phyloP scores from a whole-genome alignment of 495 filamentous ascomycete species.

The Chaetomium fimeti region DNA sequence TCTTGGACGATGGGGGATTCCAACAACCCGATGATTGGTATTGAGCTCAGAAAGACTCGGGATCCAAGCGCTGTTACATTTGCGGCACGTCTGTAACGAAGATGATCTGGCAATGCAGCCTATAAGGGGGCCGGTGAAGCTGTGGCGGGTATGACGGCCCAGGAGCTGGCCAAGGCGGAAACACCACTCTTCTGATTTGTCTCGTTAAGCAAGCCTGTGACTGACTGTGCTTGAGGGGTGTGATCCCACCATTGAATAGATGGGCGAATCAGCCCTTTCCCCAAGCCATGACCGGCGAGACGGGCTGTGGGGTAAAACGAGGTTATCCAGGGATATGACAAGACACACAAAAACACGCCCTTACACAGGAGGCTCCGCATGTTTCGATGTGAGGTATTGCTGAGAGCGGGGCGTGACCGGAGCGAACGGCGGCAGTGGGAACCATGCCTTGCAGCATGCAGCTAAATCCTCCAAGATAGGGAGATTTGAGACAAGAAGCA shows the following conservation, averaged over 20 bases:
- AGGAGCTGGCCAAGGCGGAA: conserved; percentile 32
- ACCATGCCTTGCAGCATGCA: not conserved
- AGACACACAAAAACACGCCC: not conserved
- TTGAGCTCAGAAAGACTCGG: conserved; percentile 12
- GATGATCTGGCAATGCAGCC: conserved; percentile 17
- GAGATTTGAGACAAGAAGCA: not conserved
- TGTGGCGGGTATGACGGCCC: conserved; percentile 27
- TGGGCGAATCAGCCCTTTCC: not conserved
- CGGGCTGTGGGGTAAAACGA: too few species aligned
- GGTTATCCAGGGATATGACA: too few species aligned
- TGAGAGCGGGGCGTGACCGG: not conserved
- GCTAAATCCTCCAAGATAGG: too few species aligned
- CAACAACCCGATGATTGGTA: conserved; percentile 7
- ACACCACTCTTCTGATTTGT: conserved; percentile 37
- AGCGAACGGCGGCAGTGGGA: not conserved
- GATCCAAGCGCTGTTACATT: conserved; percentile 39
- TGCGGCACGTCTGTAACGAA: conserved; percentile 51
- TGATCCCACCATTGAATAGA: conserved; percentile 6
- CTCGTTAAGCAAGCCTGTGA: conserved; percentile 27
- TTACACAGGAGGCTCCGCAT: too few species aligned
- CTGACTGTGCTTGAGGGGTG: conserved; percentile 23
- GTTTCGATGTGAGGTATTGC: not conserved
- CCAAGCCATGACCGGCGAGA: too few species aligned
- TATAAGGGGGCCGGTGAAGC: conserved; percentile 41
- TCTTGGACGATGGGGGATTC: not conserved